These are phyloP conservation scores for Cardamine chenopodiifolia DNA, from an alignment of 345 rosid species.

Conservation along the genomic window DNA sequence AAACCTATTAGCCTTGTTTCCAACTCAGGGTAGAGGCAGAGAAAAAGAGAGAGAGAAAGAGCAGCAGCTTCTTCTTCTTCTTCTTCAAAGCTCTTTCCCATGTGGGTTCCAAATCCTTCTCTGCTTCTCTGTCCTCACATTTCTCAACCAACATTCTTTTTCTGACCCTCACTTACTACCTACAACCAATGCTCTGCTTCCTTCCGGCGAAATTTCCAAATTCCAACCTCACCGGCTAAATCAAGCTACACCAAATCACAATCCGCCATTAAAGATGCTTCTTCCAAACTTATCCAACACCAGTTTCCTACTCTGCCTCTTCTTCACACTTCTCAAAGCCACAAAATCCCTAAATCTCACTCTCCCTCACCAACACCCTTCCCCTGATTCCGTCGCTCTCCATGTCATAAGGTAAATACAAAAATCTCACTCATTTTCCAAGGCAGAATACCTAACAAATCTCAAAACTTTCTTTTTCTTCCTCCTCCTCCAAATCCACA, in stretches of 20 bases:
- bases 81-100: conserved; percentile 22
- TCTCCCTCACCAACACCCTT: conserved; percentile 69
- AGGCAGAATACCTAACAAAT: background rate
- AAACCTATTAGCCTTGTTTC: conserved; percentile 26
- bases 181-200: conserved; percentile 12
- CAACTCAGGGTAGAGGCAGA: conserved; percentile 26
- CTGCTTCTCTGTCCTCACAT: conserved; percentile 31
- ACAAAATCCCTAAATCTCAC: conserved; percentile 47
- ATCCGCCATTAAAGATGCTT: conserved; percentile 50
- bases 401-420: conserved; percentile 54
- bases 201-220: background rate
- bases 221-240: conserved; percentile 5
- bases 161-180: conserved; percentile 22
- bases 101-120: conserved; percentile 20
- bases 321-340: conserved; percentile 26
- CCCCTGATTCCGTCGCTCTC: conserved; percentile 58
- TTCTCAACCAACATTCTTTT: conserved; percentile 39
- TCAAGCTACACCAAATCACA: conserved; percentile 11
- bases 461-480: conserved; percentile 9
- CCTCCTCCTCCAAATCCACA: conserved; percentile 19
- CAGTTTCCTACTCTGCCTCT: conserved; percentile 47
- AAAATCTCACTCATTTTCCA: conserved; percentile 9
- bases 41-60: conserved; percentile 16
- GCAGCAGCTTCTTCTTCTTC: conserved; percentile 3
- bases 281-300: conserved; percentile 23